phyloP scores from a whole-genome alignment of 2,329 filamentous ascomycete genomes.

The Blastomyces parvus region DNA sequence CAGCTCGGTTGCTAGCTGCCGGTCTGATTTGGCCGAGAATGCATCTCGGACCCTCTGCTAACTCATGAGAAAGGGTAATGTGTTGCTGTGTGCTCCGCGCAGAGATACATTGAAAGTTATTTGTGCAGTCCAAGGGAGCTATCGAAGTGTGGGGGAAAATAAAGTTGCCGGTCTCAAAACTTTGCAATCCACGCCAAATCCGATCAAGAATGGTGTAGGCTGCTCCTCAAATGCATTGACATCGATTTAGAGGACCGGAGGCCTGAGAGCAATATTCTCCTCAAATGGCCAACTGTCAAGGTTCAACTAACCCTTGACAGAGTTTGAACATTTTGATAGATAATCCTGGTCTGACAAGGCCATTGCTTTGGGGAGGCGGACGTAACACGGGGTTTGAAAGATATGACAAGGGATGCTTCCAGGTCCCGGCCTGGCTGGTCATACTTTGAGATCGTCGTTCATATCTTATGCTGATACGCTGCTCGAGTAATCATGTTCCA shows the following conservation, averaged over 20 bases:
- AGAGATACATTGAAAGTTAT: neutral
- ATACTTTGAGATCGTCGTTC: neutral
- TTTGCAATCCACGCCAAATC: neutral
- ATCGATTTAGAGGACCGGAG: neutral
- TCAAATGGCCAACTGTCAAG: neutral
- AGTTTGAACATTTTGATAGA: neutral
- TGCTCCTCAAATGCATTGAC: neutral
- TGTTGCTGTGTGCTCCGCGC: neutral
- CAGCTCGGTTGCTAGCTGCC: neutral
- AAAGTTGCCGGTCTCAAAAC: neutral
- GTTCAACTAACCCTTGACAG: neutral
- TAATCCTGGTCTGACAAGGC: neutral
- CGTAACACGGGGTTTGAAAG: neutral
- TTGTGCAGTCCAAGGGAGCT: neutral
- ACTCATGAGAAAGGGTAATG: neutral
- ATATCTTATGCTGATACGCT: neutral
- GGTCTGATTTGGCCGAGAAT: neutral
- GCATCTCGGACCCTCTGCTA: neutral
- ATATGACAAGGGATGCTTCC: no score
- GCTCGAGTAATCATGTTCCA: neutral
- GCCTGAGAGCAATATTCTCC: neutral
- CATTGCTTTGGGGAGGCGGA: neutral
- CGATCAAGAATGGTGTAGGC: neutral
- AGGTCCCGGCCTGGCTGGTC: neutral
- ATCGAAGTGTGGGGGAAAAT: neutral